Conservation (phyloP, 2,329 filamentous ascomycete species). For the Chaetomium strumarium region DNA sequence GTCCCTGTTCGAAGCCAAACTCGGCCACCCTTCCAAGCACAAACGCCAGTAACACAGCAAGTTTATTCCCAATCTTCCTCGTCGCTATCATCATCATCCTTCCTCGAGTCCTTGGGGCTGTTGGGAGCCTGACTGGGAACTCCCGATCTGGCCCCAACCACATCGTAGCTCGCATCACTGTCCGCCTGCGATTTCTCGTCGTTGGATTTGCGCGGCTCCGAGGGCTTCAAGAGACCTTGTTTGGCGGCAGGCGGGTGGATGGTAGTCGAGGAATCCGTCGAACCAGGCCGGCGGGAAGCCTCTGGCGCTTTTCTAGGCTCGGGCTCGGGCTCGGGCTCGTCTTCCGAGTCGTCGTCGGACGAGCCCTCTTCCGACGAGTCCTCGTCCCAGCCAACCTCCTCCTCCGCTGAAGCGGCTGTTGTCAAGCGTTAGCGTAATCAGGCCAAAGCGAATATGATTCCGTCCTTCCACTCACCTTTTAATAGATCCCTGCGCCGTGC, state of each 20-base stretch:
- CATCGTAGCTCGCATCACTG: constrained; percentile 93
- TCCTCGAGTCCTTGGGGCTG: constrained; percentile 53
- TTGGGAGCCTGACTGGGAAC: constrained; percentile 70
- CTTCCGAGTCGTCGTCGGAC: constrained; percentile 30
- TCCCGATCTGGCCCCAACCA: constrained; percentile 74
- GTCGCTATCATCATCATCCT: constrained; percentile 53
- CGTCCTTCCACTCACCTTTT: constrained; percentile 58
- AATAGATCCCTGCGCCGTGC: constrained; percentile 80
- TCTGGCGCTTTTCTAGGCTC: constrained; percentile 26
- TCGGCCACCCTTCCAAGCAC: neutral
- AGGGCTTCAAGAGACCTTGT: constrained; percentile 50
- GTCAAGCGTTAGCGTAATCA: constrained; percentile 30
- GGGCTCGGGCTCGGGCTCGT: constrained; percentile 31
- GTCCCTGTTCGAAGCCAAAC: neutral
- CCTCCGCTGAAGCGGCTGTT: constrained; percentile 61
- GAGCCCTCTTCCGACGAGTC: constrained; percentile 23
- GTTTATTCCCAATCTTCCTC: constrained; percentile 71
- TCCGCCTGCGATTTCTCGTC: constrained; percentile 87
- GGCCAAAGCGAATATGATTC: constrained; percentile 2
- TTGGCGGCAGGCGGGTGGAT: constrained; percentile 43
- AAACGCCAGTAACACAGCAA: neutral
- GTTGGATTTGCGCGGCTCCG: constrained; percentile 66
- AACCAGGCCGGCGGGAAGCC: constrained; percentile 37
- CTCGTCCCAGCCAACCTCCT: constrained; percentile 62
- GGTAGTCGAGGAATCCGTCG: constrained; percentile 53